Base-by-base conservation (phyloP, 1,284 basidiomycete genomes). In the Pisolithus thermaeus region DNA sequence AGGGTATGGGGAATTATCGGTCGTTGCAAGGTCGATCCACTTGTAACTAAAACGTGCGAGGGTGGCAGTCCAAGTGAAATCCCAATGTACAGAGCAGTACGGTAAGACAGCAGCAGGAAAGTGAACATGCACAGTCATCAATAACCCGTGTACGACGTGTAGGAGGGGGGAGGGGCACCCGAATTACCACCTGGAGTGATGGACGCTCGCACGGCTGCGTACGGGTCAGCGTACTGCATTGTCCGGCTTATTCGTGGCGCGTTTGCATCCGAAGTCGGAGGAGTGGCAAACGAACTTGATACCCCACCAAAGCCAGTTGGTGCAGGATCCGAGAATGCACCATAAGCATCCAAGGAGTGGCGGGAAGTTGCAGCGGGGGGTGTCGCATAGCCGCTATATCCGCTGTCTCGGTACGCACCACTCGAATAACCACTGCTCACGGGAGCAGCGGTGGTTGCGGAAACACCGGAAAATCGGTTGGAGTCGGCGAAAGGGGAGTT, bases 141-240 rank as follows among this genome's bases (percentile, higher is more conserved):
- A 52, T 61, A 69, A 49, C 53, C 64, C 30, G 59, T 59, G 60
- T 80, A 80, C 25, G 65, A 69, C 30, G 79, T 78, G 62, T 81
- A 81, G 52, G 71, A 73, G 9, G 78, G 77, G 8, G 78, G 77
- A 4, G 78, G 74, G 20, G 39, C 55, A 30, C 61, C 61, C 25
- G 65, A 25, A 4, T 61, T 55, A 46, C 60, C 60, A 22, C 52
- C 61, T 49, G 52, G 56, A 3, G 57, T 58, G 49, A 65, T 51
- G n/a, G 74, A 77, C 9, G 82, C 82, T 20, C 85, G 76, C 23
- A 90, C 85, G 12, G 83, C 84, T 12, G 86, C 84, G 60, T 90
- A 90, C 9, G 86, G 87, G 62, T 90, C 87, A 20, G 87, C 84
- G 62, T 88, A 90, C 69, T 91, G 84, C 90, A 93, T 92, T 49